Base-by-base conservation (phyloP, 2,329 filamentous ascomycete species). In the Sporothrix humicola region DNA sequence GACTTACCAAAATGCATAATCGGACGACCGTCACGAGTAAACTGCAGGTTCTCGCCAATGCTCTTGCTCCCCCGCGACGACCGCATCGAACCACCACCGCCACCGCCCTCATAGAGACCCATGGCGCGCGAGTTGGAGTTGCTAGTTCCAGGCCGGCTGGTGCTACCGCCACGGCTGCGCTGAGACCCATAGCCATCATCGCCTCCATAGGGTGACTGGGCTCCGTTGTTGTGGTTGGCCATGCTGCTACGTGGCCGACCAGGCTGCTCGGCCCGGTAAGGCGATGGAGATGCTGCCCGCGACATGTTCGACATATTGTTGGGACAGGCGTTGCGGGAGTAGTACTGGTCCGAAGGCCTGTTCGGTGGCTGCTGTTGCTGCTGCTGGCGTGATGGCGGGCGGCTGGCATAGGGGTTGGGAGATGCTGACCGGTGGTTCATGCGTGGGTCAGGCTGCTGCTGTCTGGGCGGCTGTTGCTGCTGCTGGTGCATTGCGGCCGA, bases 1-100 rank as follows among this genome's bases (percentile, higher is more conserved):
- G 74, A 73, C 94, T 91, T 88, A 98, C 96, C 94, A 84, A 95
- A 98, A 83, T 98, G 94, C 80, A 98, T 81, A 80, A 98, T 95
- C 50, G 93, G 90, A 75, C 93, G 89, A 44, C 96, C 95, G 81
- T 98, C 94, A 76, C 90, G 89, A 5, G 93, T 97, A 78, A 93
- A 94, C 78, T 95, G 92, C 77, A 93, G 87, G n/a, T 90, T 90
- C 78, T 96, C 92, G n/a, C 92, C 94, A 74, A 96, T 87, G 79
- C 94, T 97, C 85, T 95, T 94, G 82, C 94, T 97, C 76, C 31
- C 31, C 31, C 91, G 84, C 76, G 87, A 86, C 75, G 87, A 86
- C 75, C 88, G 83, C 66, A 81, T 78, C 10, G 80, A 50, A 20
- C 54, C 69, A 23, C 72, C 79, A 5, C 85, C 84, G 9, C 85